Evolutionary conservation across 192 early-diverging fungal genomes (phyloP), one percentile per base, ranked within the genome.

Genomic region (Podila clonocystis): DNA sequence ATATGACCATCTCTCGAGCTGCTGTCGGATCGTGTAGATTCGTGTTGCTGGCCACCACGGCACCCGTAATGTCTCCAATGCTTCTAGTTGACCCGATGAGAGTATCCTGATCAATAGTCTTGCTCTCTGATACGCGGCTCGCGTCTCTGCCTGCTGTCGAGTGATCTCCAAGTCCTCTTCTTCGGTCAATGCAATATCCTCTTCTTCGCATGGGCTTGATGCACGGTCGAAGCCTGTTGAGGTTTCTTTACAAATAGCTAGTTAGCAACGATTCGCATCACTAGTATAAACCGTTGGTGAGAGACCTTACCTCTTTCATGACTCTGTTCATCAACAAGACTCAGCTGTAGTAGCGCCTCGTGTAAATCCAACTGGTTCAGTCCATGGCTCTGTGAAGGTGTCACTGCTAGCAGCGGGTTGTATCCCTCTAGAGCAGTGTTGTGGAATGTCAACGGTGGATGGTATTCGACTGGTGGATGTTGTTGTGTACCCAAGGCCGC

Each of bases 31-130:
- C 26, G 62, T 58, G 20, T 75, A 75, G 12, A 75, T 75, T 34
- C 55, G 62, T 5, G 73, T 28, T 20, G 73, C 73, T 15, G 73
- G 73, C 73, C 73, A 64, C 73, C 73, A 75, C 17, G 73, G 73
- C 1, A 66, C 73, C 7, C 50, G 36, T 26, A 75, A 29, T 15
- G 73, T 75, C 30, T 75, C 50, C 4, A 75, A 17, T 49, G 62
- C 57, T 38, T 50, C 67, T 36, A 75, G 41, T 1, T 36, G 66
- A 33, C 36, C 33, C n/a, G 68, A 29, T 11, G 67, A 61, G 17
- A 75, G 50, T 12, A 75, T 64, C 2, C 41, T 45, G 15, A 75
- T 63, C 30, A 75, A 62, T n/a, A 75, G 50, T 31, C 66, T 24
- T 0, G 67, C 73, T 20, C 67, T 33, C 26, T 68, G 62, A 31